Conservation (phyloP, 1,284 basidiomycete species). For the Rhodotorula sp. region DNA sequence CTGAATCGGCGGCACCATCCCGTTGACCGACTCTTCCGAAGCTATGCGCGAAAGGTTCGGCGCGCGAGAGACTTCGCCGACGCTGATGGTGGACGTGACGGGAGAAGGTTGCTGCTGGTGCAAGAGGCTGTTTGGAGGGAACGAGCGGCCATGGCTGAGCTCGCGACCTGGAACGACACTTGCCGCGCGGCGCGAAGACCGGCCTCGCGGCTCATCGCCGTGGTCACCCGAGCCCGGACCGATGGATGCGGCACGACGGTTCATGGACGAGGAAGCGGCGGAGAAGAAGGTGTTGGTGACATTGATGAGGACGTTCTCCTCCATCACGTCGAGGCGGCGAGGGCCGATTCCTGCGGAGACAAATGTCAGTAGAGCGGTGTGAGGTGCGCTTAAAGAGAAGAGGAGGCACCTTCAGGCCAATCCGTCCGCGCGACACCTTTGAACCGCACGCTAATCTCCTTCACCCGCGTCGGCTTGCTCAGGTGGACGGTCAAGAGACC, state of each 20-base stretch:
- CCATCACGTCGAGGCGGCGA: constrained; percentile 72
- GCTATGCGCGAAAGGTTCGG: constrained; percentile 30
- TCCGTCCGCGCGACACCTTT: constrained; percentile 64
- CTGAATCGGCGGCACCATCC: constrained; percentile 18
- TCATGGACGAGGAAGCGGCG: constrained; percentile 48
- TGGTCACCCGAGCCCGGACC: constrained; percentile 63
- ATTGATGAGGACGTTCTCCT: constrained; percentile 74
- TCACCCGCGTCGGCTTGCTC: constrained; percentile 78
- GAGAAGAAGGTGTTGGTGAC: constrained; percentile 73
- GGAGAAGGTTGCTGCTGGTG: not conserved
- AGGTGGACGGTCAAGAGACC: constrained; percentile 82
- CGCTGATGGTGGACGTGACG: not conserved
- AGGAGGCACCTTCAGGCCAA: constrained; percentile 78
- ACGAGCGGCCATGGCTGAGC: constrained; percentile 29
- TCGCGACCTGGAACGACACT: constrained; percentile 34
- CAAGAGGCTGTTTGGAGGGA: constrained; percentile 30
- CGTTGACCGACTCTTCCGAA: constrained; percentile 11
- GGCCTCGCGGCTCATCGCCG: constrained; percentile 22
- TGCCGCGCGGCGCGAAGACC: constrained; percentile 21
- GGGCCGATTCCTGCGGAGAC: constrained; percentile 67
- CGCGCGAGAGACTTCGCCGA: not conserved
- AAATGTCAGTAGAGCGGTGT: not conserved
- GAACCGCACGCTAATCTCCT: constrained; percentile 77
- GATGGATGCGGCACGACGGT: constrained; percentile 68
- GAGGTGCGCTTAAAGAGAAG: not conserved